A percentile compares a stretch with the other conserved stretches of the same genome.
Evolutionary conservation across 805 yeast species (phyloP).

Genomic region (Torulaspora microellipsoides): DNA sequence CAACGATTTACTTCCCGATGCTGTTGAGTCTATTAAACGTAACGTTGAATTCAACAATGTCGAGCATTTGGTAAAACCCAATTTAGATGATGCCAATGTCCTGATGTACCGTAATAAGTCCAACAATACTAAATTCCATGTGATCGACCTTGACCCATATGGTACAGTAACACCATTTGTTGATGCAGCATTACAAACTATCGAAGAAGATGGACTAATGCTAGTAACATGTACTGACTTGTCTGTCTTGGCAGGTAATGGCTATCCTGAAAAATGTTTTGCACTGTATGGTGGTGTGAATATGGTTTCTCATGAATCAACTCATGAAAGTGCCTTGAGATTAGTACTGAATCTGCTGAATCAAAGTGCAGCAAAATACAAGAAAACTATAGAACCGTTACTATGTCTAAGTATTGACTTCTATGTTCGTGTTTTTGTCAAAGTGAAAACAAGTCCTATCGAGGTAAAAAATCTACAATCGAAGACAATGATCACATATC

Average conservation of each 20-base stretch:
- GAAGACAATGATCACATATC: conserved; percentile 70
- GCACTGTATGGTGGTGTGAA: conserved; percentile 93
- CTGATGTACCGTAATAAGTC: conserved; percentile 55
- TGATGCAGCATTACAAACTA: conserved; percentile 81
- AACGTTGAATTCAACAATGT: conserved; percentile 68
- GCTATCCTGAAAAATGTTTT: conserved; percentile 95
- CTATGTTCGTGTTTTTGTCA: conserved; percentile 80
- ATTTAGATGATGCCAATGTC: conserved; percentile 87
- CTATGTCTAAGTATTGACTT: conserved; percentile 85
- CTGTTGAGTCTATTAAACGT: conserved; percentile 72
- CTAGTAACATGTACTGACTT: conserved; percentile 95
- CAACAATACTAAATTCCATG: conserved; percentile 57
- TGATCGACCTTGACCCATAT: conserved; percentile 92
- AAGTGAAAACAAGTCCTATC: conserved; percentile 72
- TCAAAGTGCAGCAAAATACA: conserved; percentile 83
- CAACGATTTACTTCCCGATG: conserved; percentile 81
- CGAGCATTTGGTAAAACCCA: conserved; percentile 51
- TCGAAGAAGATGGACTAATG: conserved; percentile 80
- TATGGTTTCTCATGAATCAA: conserved; percentile 68
- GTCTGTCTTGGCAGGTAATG: conserved; percentile 91
- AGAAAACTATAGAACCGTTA: conserved; percentile 81
- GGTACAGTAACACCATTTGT: conserved; percentile 96
- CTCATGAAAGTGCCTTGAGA: conserved; percentile 91
- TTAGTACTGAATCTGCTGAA: conserved; percentile 74
- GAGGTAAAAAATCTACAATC: conserved; percentile 76